Base-by-base conservation (phyloP, 306 rosid genomes). In the Vigna unguiculata region DNA sequence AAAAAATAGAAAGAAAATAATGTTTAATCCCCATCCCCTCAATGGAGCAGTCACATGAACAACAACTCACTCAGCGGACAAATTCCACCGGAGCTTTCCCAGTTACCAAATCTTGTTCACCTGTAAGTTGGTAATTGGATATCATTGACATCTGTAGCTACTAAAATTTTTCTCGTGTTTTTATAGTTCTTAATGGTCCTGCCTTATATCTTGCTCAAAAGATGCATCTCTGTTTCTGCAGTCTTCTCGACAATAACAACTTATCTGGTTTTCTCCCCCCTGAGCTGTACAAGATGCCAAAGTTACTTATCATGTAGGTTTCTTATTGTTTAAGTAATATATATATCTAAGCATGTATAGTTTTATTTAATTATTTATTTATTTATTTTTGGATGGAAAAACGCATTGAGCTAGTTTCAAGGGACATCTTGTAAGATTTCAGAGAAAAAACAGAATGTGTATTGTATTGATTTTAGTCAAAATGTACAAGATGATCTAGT, bases 221-320 rank as follows among this genome's bases (percentile, higher is more conserved):
- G 15, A 80, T 76, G 78, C 49, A 65, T 65, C 60, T 77, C 40
- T 77, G 72, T 54, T 38, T 11, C 25, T 86, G 94, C 97, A 96
- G 99, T 85, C 97, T 96, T 77, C 92, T 96, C 20, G 99, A 96
- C 84, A 90, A 91, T 62, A 96, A 96, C 90, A 93, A 96, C 14
- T 77, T 96, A 84, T 57, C 98, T 16, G 99, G 99, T 83, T 59
- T 22, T 80, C 97, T 96, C 68, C 99, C 99, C 2, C 65, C 79
- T 0, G 83, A 86, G 78, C 81, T 96, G 24, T 91, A 80, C 12
- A 4, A 81, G 8, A 41, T 89, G 78, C 93, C 92, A 21, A 79
- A 0, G 3, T 81, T 96, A 55, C 75, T 48, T 36, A 93, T 87
- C 64, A 25, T 87, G 91, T 87, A 85, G 82, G 71, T 80, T 80